These are phyloP conservation scores for Cystofilobasidium capitatum DNA, from an alignment of 768 basidiomycete genomes.

Conservation along the genomic window DNA sequence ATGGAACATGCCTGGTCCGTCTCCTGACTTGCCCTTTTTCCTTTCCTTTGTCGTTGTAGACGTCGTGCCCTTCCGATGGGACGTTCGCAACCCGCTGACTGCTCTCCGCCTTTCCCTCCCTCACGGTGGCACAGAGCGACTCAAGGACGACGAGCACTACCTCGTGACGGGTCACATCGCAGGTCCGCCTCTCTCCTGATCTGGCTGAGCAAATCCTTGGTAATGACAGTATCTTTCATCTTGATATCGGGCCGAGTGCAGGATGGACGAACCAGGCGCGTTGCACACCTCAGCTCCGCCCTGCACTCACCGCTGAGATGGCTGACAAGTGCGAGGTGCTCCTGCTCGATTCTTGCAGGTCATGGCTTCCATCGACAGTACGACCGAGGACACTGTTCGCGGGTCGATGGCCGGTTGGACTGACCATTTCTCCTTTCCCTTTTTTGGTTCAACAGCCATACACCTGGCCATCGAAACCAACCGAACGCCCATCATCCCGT, in stretches of 20 bases:
- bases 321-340: too few relatives aligned
- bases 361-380: background rate
- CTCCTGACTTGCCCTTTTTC: too few relatives aligned
- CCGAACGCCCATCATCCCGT: background rate
- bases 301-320: too few relatives aligned
- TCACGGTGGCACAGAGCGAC: background rate
- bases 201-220: too few relatives aligned
- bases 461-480: background rate
- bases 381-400: too few relatives aligned
- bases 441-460: background rate
- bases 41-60: background rate
- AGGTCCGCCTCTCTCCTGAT: too few relatives aligned
- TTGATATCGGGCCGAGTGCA: too few relatives aligned
- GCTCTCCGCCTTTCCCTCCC: too few relatives aligned
- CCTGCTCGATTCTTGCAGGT: too few relatives aligned
- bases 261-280: constrained; percentile 9
- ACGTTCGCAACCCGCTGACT: background rate
- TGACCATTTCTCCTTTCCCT: background rate
- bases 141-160: background rate
- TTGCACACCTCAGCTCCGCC: too few relatives aligned
- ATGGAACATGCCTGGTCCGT: background rate
- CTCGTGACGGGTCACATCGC: background rate
- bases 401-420: too few relatives aligned
- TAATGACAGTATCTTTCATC: too few relatives aligned
- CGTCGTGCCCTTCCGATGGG: background rate